These are phyloP conservation scores for Glonium stellatum DNA, from an alignment of 495 filamentous ascomycete species.

Conservation along the genomic window DNA sequence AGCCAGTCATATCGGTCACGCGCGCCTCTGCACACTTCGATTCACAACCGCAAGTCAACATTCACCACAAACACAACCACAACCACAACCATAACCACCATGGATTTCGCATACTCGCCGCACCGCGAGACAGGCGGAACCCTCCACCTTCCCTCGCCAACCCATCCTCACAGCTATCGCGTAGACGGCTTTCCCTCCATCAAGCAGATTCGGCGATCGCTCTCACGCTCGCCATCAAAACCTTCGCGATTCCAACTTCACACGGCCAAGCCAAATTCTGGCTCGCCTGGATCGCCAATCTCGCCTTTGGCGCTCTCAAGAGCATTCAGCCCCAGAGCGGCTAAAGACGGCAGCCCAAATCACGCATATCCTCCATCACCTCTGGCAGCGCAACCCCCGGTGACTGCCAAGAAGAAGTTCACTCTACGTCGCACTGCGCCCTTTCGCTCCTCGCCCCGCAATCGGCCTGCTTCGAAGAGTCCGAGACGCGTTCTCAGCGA, in stretches of 20 bases:
- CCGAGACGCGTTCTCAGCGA: conserved; percentile 70
- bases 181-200: conserved; percentile 72
- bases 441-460: conserved; percentile 43
- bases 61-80: conserved; percentile 3
- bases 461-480: conserved; percentile 61
- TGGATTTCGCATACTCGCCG: conserved; percentile 38
- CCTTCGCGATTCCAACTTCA: conserved; percentile 58
- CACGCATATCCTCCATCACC: conserved; percentile 9
- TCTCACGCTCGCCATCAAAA: conserved; percentile 83
- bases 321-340: conserved; percentile 20
- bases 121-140: conserved; percentile 53
- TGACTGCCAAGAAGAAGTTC: conserved; percentile 29
- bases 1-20: neutral
- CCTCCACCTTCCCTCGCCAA: conserved; percentile 75
- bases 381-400: neutral
- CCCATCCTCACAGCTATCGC: conserved; percentile 68
- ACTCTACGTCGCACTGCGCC: conserved; percentile 40
- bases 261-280: conserved; percentile 44
- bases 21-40: neutral
- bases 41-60: too few relatives aligned
- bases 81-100: too few relatives aligned
- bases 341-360: conserved; percentile 1
- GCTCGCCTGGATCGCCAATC: conserved; percentile 39
- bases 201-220: conserved; percentile 69
- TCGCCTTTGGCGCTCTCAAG: conserved; percentile 33